Conservation (phyloP, 2,329 filamentous ascomycete species). For the Colletotrichum lini region DNA sequence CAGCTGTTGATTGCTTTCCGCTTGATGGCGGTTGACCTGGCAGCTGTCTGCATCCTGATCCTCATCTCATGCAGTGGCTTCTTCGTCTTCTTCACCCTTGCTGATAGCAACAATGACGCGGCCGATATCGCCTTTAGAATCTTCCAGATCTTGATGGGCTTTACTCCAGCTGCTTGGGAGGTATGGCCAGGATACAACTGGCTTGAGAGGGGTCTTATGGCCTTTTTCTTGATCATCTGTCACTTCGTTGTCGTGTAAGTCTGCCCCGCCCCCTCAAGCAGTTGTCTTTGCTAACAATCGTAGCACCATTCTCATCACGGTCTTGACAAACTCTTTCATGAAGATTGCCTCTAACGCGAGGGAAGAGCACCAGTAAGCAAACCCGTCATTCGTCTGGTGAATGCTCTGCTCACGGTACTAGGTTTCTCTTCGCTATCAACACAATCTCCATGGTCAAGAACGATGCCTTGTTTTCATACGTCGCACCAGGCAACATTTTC, state of each 20-base stretch:
- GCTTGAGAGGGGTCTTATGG: constrained; percentile 82
- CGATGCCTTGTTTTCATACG: constrained; percentile 94
- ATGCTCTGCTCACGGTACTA: constrained; percentile 46
- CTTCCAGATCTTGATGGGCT: constrained; percentile 96
- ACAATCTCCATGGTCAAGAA: constrained; percentile 99
- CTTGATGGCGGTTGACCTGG: constrained; percentile 91
- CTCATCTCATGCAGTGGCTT: constrained; percentile 93
- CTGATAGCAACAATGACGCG: constrained; percentile 79
- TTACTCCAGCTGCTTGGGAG: constrained; percentile 95
- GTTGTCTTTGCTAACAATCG: constrained; percentile 13
- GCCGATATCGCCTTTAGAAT: constrained; percentile 87
- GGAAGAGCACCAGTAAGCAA: constrained; percentile 82
- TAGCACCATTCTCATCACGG: constrained; percentile 90
- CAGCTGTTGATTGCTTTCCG: constrained; percentile 94
- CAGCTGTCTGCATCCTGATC: constrained; percentile 87
- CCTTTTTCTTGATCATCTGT: constrained; percentile 91
- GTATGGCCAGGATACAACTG: constrained; percentile 85
- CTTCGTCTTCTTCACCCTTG: constrained; percentile 93
- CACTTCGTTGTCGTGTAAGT: constrained; percentile 89
- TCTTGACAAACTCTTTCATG: constrained; percentile 98
- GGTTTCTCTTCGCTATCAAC: constrained; percentile 94
- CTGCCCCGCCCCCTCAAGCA: neutral
- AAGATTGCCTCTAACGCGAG: constrained; percentile 93
- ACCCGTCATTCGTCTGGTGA: too few species aligned
- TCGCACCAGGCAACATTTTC: constrained; percentile 91